Conservation (phyloP, 805 yeast genomes). For the Jamesozyma spencerorum region DNA sequence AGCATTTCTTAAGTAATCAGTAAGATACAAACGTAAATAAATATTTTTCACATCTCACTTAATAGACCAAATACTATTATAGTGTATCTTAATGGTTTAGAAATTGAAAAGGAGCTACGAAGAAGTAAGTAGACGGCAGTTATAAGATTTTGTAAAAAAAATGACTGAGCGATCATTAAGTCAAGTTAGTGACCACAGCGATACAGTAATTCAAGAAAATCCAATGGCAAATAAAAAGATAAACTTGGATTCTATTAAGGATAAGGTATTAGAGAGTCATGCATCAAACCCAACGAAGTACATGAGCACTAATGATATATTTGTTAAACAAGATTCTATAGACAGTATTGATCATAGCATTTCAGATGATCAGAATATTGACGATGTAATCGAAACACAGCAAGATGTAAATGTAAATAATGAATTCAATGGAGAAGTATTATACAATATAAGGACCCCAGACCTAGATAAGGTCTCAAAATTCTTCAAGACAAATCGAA, state of each 20-base stretch:
- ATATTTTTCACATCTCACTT: too few species aligned
- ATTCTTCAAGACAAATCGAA: conserved; percentile 15
- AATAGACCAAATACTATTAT: too few species aligned
- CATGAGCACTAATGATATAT: conserved; percentile 5
- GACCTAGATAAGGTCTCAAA: conserved; percentile 20
- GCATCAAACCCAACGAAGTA: conserved; percentile 3
- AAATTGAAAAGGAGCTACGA: too few species aligned
- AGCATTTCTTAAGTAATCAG: not conserved
- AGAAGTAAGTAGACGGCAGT: too few species aligned
- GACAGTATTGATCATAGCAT: not conserved
- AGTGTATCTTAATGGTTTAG: too few species aligned
- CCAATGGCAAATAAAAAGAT: not conserved
- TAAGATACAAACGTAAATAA: not conserved
- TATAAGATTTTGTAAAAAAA: too few species aligned
- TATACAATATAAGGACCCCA: conserved; percentile 20
- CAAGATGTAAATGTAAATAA: not conserved
- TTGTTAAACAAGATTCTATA: not conserved
- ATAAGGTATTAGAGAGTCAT: too few species aligned
- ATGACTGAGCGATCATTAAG: not conserved
- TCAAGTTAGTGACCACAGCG: conserved; percentile 3
- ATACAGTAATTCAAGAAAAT: conserved; percentile 7
- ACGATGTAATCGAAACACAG: not conserved
- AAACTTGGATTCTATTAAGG: not conserved
- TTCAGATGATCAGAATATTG: not conserved
- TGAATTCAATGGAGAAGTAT: not conserved